phyloP scores from a whole-genome alignment of 257 asterid genomes.

The Nicotiana paniculata region DNA sequence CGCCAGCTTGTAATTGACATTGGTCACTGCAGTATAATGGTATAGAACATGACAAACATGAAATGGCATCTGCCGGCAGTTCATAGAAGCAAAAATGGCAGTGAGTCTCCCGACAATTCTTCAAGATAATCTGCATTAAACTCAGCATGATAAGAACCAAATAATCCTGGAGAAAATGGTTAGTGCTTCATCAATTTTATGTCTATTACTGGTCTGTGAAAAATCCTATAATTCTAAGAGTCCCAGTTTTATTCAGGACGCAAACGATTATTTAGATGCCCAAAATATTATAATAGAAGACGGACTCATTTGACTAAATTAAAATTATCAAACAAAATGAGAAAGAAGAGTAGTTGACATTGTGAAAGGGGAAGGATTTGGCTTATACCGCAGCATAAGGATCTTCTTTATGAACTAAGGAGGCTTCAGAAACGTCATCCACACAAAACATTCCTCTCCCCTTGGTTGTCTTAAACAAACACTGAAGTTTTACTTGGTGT shows the following conservation, averaged over 20 bases:
- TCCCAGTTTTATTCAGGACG: neutral
- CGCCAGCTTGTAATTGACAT: conserved; percentile 78
- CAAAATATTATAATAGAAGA: neutral
- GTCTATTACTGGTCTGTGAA: neutral
- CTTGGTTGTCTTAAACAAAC: conserved; percentile 43
- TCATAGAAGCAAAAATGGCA: conserved; percentile 94
- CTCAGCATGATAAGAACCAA: conserved; percentile 19
- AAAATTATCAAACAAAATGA: neutral
- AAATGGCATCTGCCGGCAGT: conserved; percentile 68
- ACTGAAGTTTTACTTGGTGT: conserved; percentile 37
- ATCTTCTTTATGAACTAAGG: conserved; percentile 80
- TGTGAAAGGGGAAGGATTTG: neutral
- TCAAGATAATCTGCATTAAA: conserved; percentile 69
- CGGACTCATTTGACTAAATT: neutral
- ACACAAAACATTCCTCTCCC: conserved; percentile 75
- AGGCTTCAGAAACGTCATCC: conserved; percentile 50
- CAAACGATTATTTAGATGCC: neutral
- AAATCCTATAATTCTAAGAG: neutral
- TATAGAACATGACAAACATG: conserved; percentile 70
- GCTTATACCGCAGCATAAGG: conserved; percentile 82
- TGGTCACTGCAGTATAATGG: conserved; percentile 71
- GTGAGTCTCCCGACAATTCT: conserved; percentile 77
- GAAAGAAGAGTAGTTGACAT: neutral
- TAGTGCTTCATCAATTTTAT: neutral
- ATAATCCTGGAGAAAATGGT: conserved; percentile 3